Base-by-base conservation (phyloP, 768 basidiomycete species). In the Kwoniella bestiolae region DNA sequence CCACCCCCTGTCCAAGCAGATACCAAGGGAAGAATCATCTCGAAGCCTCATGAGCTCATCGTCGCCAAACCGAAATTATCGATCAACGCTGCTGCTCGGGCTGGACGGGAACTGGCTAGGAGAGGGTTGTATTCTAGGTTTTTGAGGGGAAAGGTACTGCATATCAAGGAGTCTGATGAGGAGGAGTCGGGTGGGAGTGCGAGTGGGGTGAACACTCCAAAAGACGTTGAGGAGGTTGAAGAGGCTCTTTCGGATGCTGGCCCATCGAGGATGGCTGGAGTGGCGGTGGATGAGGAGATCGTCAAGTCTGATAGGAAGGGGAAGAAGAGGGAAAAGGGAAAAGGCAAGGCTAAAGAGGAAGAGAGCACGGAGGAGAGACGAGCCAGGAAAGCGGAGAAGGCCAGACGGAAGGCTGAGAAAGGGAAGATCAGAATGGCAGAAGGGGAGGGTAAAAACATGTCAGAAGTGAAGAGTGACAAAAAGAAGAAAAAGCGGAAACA, bases 51-150 rank as follows among this genome's bases (percentile, higher is more conserved):
- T 21, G 56, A 53, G 6, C n/a, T 60, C 21, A 58, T 44, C 11
- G 38, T 53, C 29, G 31, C 38, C 2, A 44, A n/a, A 28, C 71
- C 41, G 31, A 82, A 84, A 1, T 85, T 85, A 28, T 85, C 57
- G 11, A 64, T 75, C 26, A 63, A 78, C 79, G 58, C 74, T 51
- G 34, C 58, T 46, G 71, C 72, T 77, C 35, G 63, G 3, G 90
- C 91, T 5, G 92, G 91, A 79, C 85, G 89, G 49, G 90, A 92
- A 69, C 87, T 90, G 9, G 94, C 92, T 0, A 87, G 85, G 66
- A 84, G 86, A 11, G 84, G 84, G 21, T 84, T 97, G 3, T 97
- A 96, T 78, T 84, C 91, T 3, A 84, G 84, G 63, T 95, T 96
- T 79, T 90, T 89, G 74, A 86, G 89, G 25, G 94, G 92, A 0